Evolutionary conservation across 164 flowering plant genomes (phyloP), one percentile per base, ranked within the genome.

Genomic region (Paratinospora sagittata): DNA sequence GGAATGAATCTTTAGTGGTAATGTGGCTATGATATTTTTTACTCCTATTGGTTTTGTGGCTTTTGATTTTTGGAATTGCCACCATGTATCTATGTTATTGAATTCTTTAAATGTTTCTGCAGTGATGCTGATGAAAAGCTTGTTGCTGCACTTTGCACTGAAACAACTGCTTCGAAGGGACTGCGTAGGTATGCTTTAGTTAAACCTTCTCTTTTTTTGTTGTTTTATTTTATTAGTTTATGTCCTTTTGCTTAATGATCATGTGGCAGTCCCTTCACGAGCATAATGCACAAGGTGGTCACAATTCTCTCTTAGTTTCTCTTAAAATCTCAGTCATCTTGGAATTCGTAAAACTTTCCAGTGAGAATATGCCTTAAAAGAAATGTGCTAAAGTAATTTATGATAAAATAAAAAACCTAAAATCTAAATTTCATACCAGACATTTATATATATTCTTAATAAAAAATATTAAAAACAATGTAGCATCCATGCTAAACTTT

Each of bases 81-180:
- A 47, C 16, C 52, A 47, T 47, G 52, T 19, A 49, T 49, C 12
- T 49, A 17, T 49, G 12, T 49, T 49, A 13, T 19, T 17, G 4
- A 17, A 10, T 27, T 65, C 49, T 66, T 0, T 61, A 27, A 39
- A 37, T 43, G 63, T 52, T 27, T 78, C 34, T 77, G 72, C 86
- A 96, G 99, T 83, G 89, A 91, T 80, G 81, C 91, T 75, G 99
- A 96, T 85, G 99, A 96, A 81, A 96, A 89, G 75, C 88, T 96
- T 81, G 99, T 93, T 49, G 93, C 96, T 73, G 93, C 97, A n/a
- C 87, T 96, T 71, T 90, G 97, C 77, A 70, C 89, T 70, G 84
- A 82, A 71, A 74, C 76, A 72, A 65, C 70, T 77, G 87, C 81
- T 79, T 67, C 72, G 19, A 77, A 39, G 68, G 86, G 80, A 47